Conservation (phyloP, 352 stramenopile genomes). For the Thraustochytrium sp. region DNA sequence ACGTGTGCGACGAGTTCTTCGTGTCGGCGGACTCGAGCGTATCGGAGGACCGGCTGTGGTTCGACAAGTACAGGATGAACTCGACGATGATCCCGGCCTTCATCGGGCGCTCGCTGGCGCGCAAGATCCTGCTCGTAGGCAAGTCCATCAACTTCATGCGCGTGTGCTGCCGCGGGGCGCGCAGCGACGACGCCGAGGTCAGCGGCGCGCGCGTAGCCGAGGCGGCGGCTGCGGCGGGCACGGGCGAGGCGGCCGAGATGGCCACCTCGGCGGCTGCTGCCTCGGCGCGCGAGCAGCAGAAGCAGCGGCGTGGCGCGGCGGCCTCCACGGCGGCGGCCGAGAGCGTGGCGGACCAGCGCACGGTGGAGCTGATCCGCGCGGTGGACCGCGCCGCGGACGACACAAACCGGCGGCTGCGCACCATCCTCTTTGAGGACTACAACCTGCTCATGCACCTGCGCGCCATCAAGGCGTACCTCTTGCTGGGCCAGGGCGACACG, state of each 20-base stretch:
- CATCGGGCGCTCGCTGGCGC: conserved; percentile 64
- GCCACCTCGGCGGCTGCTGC: too few species aligned
- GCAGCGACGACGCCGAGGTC: not conserved
- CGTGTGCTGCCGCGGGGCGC: conserved; percentile 78
- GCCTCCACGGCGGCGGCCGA: not conserved
- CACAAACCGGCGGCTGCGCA: conserved; percentile 81
- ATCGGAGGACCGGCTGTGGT: conserved; percentile 51
- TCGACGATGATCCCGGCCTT: conserved; percentile 54
- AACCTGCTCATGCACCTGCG: conserved; percentile 85
- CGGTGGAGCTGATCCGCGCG: not conserved
- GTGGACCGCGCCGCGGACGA: conserved; percentile 68
- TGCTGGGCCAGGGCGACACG: conserved; percentile 97
- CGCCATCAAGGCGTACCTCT: conserved; percentile 92
- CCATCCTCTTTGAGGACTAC: conserved; percentile 83
- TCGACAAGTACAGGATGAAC: conserved; percentile 54
- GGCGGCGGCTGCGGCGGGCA: not conserved
- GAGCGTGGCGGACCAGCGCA: not conserved
- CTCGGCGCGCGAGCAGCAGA: too few species aligned
- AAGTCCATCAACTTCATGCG: conserved; percentile 99
- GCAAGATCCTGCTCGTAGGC: conserved; percentile 88
- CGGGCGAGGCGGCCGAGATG: not conserved
- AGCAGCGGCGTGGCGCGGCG: too few species aligned
- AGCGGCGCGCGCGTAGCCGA: not conserved
- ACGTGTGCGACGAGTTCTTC: conserved; percentile 52
- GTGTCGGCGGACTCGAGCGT: conserved; percentile 43